Evolutionary conservation across 1,284 basidiomycete species (phyloP).

Genomic region (Bondarzewia mesenterica): DNA sequence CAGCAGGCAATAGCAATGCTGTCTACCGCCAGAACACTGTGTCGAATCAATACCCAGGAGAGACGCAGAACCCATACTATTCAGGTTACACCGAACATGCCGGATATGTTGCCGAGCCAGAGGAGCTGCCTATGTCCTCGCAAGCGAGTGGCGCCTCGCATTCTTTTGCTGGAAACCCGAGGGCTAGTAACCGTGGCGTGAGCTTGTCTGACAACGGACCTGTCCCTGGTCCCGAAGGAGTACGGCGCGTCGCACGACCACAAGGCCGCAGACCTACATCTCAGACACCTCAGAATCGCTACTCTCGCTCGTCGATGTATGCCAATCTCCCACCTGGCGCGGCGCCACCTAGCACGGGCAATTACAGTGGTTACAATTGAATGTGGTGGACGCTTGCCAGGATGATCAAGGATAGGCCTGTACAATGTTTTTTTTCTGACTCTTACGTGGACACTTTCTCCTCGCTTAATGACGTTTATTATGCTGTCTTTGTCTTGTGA

Average conservation of each 20-base stretch:
- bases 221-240: conserved; percentile 67
- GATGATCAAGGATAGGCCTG: neutral
- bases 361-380: neutral
- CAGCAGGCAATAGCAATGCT: conserved; percentile 27
- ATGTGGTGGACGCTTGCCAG: too few species aligned
- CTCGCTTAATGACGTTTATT: neutral
- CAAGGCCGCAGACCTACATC: conserved; percentile 43
- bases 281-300: conserved; percentile 58
- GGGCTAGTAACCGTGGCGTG: conserved; percentile 45
- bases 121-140: conserved; percentile 19
- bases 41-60: conserved; percentile 34
- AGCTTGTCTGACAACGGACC: conserved; percentile 74
- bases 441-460: neutral
- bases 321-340: conserved; percentile 62
- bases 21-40: conserved; percentile 33
- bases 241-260: conserved; percentile 60
- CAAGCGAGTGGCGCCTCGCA: conserved; percentile 5
- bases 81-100: conserved; percentile 29
- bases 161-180: conserved; percentile 6
- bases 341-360: conserved; percentile 40
- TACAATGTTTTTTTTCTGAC: neutral
- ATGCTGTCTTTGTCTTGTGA: neutral
- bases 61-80: conserved; percentile 46
- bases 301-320: conserved; percentile 46
- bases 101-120: conserved; percentile 27